Conservation (phyloP, 2,329 filamentous ascomycete species). For the Neonectria neomacrospora region DNA sequence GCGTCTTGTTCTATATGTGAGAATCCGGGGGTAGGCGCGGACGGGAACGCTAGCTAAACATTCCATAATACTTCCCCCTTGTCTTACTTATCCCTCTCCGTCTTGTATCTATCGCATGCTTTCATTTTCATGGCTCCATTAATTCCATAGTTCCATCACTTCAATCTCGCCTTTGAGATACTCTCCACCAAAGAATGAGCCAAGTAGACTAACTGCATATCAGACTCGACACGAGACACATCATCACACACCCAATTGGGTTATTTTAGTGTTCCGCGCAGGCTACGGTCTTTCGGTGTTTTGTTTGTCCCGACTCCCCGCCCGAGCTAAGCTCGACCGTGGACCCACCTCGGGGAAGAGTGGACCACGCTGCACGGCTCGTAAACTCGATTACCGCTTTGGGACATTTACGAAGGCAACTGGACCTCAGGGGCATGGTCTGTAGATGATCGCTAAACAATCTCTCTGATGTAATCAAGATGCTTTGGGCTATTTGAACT, state of each 20-base stretch:
- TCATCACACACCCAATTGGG: neutral
- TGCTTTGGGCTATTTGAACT: neutral
- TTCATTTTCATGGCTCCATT: too few species aligned
- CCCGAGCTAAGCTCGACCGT: too few species aligned
- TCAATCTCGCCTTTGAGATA: neutral
- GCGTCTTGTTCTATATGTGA: neutral
- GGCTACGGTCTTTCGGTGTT: neutral
- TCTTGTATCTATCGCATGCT: too few species aligned
- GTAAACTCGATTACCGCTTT: neutral
- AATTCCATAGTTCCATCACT: too few species aligned
- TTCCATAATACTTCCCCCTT: neutral
- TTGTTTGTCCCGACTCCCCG: neutral
- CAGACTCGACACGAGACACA: neutral
- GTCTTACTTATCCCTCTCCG: neutral
- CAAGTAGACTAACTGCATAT: too few species aligned
- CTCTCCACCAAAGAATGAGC: neutral
- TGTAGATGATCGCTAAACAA: too few species aligned
- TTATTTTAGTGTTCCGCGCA: neutral
- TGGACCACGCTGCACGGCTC: neutral
- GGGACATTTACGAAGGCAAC: neutral
- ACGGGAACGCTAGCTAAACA: neutral
- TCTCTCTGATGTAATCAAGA: too few species aligned
- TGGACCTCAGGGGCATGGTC: neutral
- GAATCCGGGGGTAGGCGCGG: neutral
- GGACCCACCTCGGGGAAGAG: too few species aligned